phyloP scores from a whole-genome alignment of 805 yeast species.

The Yamadazyma philogaea region DNA sequence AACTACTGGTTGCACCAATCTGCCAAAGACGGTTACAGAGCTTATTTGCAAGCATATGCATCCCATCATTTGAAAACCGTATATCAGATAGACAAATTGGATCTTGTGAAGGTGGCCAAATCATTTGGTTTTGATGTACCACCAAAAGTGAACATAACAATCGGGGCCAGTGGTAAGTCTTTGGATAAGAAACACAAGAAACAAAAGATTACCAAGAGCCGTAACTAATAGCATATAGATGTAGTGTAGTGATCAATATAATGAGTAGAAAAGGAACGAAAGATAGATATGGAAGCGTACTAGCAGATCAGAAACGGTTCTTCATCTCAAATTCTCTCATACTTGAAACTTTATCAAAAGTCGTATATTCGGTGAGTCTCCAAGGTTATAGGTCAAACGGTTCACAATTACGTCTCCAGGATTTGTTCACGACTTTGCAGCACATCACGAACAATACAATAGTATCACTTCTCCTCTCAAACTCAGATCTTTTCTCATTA shows the following conservation, averaged over 20 bases:
- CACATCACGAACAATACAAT: too few species aligned
- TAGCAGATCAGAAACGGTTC: background rate
- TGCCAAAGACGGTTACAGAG: constrained; percentile 96
- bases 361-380: too few species aligned
- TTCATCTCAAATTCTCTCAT: too few species aligned
- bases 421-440: too few species aligned
- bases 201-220: constrained; percentile 28
- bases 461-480: background rate
- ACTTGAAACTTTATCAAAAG: too few species aligned
- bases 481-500: background rate
- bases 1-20: constrained; percentile 93
- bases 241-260: background rate
- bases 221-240: constrained; percentile 8
- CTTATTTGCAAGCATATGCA: constrained; percentile 95
- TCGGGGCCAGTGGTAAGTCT: constrained; percentile 86
- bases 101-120: constrained; percentile 89
- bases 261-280: background rate
- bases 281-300: background rate
- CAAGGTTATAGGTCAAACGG: too few species aligned
- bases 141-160: constrained; percentile 93
- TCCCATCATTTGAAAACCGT: constrained; percentile 95
- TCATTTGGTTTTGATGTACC: constrained; percentile 94
- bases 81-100: constrained; percentile 92
- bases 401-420: too few species aligned
- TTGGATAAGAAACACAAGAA: constrained; percentile 47